Base-by-base conservation (phyloP, 345 rosid genomes). In the Gossypium herbaceum region DNA sequence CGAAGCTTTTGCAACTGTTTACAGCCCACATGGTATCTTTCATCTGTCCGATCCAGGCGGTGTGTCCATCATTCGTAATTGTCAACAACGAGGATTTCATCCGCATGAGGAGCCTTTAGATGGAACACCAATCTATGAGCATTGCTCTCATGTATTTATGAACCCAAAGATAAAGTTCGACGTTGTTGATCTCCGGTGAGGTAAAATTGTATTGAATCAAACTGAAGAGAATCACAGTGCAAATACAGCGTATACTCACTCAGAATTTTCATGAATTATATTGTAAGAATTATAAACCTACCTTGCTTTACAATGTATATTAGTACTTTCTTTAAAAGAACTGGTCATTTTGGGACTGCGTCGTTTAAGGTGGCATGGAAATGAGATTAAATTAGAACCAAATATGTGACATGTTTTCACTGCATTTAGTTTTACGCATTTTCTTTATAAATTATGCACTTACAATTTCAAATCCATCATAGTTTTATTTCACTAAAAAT, bases 11-110 rank as follows among this genome's bases (percentile, higher is more conserved):
- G 27, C 77, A 54, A 61, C 41, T 19, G 51, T 2, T 51, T 75
- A 72, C 91, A 88, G 96, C 34, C 97, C 99, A 8, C 97, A 91
- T 63, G 99, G 98, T 15, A 91, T 93, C 80, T 95, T 95, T 79
- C 98, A 95, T 80, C 87, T 95, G 54, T 95, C 98, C 0, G 97
- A 93, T 76, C 99, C 99, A 0, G 82, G 90, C 0, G 99, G 99
- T 0, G 97, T 95, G 27, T 88, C 94, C 3, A 89, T 87, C 60
- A 93, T 93, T 62, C 93, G 98, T 12, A 91, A 88, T 71, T 95
- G 99, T 83, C 94, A 91, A 80, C 91, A 95, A 81, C 86, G 97
- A 24, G 99, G 99, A 20, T 95, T 95, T 81, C 99, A 95, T 81
- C 99, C 99, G 19, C 99, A 95, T n/a, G 99, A 95, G 77, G 99